Base-by-base conservation (phyloP, 306 rosid genomes). In the Betula pendula region DNA sequence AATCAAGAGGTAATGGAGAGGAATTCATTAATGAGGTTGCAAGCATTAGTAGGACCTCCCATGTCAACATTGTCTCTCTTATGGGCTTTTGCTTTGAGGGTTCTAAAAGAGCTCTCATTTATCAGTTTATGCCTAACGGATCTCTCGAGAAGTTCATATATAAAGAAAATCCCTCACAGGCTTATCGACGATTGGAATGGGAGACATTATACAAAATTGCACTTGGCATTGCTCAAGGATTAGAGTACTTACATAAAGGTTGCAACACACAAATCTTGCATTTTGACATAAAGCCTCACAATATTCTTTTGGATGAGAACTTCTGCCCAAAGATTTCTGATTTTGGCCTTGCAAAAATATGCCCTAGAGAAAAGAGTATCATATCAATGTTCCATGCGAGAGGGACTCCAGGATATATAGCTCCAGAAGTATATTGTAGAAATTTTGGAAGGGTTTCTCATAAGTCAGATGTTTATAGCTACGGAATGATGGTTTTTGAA, bases 291-390 rank as follows among this genome's bases (percentile, higher is more conserved):
- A 38, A 38, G 42, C 42, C 42, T 80, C 65, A 42, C 70, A 86
- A 86, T 75, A 78, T 86, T 59, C 87, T 86, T 27, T 79, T 86
- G 3, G 85, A 83, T 25, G 38, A 8, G 35, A 81, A 60, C 31
- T 86, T 6, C 47, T 0, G 59, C 29, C 87, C 79, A 17, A 85
- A 85, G 72, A 79, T 86, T 25, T 83, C 81, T 13, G 87, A 86
- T 35, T 86, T 86, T 75, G 87, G 89, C 5, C 83, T 83, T 75
- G 84, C 89, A 53, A 86, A 85, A 43, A 59, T 78, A 43, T 78
- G 72, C 42, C 80, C 84, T 1, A 71, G n/a, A 3, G 75, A 83
- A 19, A 83, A 49, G 12, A 83, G 85, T 25, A 85, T 78, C 49
- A 85, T 86, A 27, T 75, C 85, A 35, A 81, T 87, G 9, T 77